A percentile compares a stretch with the other conserved stretches of the same genome.
Conservation (phyloP, 345 rosid genomes). For the Hibiscus mutabilis region DNA sequence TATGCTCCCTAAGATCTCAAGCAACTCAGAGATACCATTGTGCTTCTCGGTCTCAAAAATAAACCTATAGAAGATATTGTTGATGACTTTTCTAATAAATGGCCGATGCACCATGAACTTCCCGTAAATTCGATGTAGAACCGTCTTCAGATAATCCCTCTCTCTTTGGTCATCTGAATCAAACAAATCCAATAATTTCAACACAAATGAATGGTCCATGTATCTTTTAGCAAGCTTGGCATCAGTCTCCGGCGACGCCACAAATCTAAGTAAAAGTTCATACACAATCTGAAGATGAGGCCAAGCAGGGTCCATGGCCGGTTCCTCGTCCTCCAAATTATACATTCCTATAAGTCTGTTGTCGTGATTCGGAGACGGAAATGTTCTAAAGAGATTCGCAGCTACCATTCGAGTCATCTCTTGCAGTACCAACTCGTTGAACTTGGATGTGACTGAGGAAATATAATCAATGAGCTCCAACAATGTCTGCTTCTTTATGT, state of each 20-base stretch:
- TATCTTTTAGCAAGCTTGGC: conserved; percentile 56
- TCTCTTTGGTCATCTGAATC: conserved; percentile 65
- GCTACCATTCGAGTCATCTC: conserved; percentile 44
- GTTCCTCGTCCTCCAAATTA: conserved; percentile 56
- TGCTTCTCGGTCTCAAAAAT: conserved; percentile 62
- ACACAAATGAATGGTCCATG: conserved; percentile 50
- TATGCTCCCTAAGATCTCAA: conserved; percentile 70
- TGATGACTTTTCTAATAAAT: conserved; percentile 51
- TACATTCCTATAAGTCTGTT: conserved; percentile 25
- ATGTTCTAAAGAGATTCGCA: conserved; percentile 44
- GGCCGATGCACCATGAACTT: conserved; percentile 71
- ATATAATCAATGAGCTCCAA: conserved; percentile 66
- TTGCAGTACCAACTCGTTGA: conserved; percentile 49
- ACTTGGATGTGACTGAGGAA: conserved; percentile 34
- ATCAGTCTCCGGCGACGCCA: conserved; percentile 44
- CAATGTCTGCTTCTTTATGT: conserved; percentile 61
- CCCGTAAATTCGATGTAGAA: conserved; percentile 52
- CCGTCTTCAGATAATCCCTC: conserved; percentile 59
- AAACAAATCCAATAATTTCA: conserved; percentile 51
- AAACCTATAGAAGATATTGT: conserved; percentile 60
- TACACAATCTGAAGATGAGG: conserved; percentile 60
- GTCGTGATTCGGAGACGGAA: conserved; percentile 35
- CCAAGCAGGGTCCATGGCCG: conserved; percentile 49
- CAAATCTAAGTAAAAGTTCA: conserved; percentile 52
- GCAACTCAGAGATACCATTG: conserved; percentile 62